Evolutionary conservation across 2,329 filamentous ascomycete genomes (phyloP).

Genomic region (Tolypocladium pustulatum): DNA sequence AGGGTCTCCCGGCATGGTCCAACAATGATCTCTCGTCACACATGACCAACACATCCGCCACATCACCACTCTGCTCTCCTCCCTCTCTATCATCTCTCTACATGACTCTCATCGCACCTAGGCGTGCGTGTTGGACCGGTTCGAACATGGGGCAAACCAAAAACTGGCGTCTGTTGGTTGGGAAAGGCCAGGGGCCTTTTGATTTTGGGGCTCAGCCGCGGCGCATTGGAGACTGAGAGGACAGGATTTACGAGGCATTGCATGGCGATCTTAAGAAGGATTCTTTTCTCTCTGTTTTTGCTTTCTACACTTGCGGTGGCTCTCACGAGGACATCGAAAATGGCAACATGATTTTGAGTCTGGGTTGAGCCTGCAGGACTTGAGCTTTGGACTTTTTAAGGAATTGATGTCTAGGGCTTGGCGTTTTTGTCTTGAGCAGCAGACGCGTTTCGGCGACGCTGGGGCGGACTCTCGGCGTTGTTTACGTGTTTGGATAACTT

Average conservation of each 20-base stretch:
- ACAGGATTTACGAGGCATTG: background rate
- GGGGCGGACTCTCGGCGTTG: background rate
- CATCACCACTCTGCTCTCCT: background rate
- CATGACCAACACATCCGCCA: background rate
- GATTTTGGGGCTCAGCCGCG: conserved; percentile 3
- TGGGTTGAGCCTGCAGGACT: background rate
- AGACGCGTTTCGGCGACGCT: background rate
- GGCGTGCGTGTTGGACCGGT: background rate
- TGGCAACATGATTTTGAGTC: background rate
- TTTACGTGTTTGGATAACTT: background rate
- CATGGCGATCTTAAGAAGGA: background rate
- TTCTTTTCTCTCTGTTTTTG: background rate
- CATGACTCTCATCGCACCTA: background rate
- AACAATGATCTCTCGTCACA: conserved; percentile 5
- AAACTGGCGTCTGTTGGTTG: conserved; percentile 1
- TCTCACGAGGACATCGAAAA: background rate
- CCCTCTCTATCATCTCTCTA: background rate
- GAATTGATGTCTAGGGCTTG: background rate
- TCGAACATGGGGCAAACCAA: background rate
- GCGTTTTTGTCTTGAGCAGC: background rate
- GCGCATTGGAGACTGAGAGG: background rate
- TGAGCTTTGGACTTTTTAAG: background rate
- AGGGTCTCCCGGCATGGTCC: conserved; percentile 48
- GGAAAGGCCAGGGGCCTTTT: conserved; percentile 1
- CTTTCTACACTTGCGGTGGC: background rate